Evolutionary conservation across 2,329 filamentous ascomycete species (phyloP).

Genomic region (Zelopaecilomyces penicillatus): DNA sequence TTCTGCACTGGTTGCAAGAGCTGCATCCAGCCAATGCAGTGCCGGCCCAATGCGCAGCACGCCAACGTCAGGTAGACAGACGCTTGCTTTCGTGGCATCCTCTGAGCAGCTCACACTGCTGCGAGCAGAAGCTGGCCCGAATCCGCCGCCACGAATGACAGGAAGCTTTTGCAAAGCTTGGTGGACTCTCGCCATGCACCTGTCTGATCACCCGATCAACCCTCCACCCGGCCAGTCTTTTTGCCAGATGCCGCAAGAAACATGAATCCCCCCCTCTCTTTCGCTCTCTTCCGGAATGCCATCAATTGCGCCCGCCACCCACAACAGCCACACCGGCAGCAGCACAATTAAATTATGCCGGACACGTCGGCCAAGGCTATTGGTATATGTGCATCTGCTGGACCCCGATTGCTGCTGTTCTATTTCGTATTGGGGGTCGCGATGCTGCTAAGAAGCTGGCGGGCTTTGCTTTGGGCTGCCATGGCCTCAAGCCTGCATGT

Average conservation of each 20-base stretch:
- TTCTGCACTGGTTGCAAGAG: neutral
- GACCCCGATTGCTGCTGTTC: too few relatives aligned
- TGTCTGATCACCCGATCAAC: slow-evolving; percentile 8
- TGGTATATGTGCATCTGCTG: slow-evolving; percentile 3
- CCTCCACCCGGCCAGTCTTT: neutral
- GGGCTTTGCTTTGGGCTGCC: slow-evolving; percentile 9
- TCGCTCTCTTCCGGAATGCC: neutral
- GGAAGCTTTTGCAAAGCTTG: slow-evolving; percentile 2
- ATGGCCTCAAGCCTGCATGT: slow-evolving; percentile 1
- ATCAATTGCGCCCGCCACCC: neutral
- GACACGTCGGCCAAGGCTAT: slow-evolving; percentile 4
- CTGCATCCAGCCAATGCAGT: slow-evolving; percentile 9
- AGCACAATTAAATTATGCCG: slow-evolving; percentile 2
- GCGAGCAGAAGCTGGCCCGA: slow-evolving; percentile 5
- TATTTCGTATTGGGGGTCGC: neutral
- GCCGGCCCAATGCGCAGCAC: slow-evolving; percentile 9
- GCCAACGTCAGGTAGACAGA: slow-evolving; percentile 15
- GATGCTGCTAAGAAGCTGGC: neutral
- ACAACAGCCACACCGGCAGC: neutral
- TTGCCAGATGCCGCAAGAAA: neutral
- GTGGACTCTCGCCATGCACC: slow-evolving; percentile 8
- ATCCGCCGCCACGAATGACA: slow-evolving; percentile 6
- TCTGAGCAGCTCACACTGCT: slow-evolving; percentile 13
- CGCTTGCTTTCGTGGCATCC: slow-evolving; percentile 31
- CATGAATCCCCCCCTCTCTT: neutral